phyloP scores from a whole-genome alignment of 2,329 filamentous ascomycete genomes.

The Fusarium zealandicum region DNA sequence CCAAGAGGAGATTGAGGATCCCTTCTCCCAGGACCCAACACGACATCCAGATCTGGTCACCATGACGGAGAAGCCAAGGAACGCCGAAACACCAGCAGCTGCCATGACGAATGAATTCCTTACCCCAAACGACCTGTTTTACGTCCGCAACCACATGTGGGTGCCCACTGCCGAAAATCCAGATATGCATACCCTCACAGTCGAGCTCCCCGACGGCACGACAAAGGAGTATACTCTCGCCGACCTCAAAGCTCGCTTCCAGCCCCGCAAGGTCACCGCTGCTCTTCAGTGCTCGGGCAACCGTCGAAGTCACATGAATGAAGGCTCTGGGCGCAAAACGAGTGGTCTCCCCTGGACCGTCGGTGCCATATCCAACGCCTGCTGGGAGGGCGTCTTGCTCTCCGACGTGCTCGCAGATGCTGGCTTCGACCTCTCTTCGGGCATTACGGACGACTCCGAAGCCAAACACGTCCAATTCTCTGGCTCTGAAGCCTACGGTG shows the following conservation, averaged over 20 bases:
- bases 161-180: conserved; percentile 57
- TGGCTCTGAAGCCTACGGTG: conserved; percentile 66
- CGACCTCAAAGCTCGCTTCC: conserved; percentile 62
- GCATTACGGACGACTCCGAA: conserved; percentile 47
- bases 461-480: conserved; percentile 64
- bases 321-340: conserved; percentile 51
- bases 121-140: conserved; percentile 64
- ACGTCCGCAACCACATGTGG: conserved; percentile 70
- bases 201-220: conserved; percentile 64
- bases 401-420: conserved; percentile 64
- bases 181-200: conserved; percentile 54
- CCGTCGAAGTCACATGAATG: conserved; percentile 65
- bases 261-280: conserved; percentile 59
- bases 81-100: conserved; percentile 64
- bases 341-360: conserved; percentile 67
- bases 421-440: conserved; percentile 54
- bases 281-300: conserved; percentile 69
- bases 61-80: conserved; percentile 63
- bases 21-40: conserved; percentile 61
- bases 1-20: conserved; percentile 64
- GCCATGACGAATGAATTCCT: conserved; percentile 58
- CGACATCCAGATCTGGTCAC: conserved; percentile 60
- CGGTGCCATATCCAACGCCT: conserved; percentile 66
- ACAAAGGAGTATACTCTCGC: conserved; percentile 59
- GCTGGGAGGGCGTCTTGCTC: conserved; percentile 64